Base-by-base conservation (phyloP, 1,284 basidiomycete genomes). In the Schizopora paradoxa region DNA sequence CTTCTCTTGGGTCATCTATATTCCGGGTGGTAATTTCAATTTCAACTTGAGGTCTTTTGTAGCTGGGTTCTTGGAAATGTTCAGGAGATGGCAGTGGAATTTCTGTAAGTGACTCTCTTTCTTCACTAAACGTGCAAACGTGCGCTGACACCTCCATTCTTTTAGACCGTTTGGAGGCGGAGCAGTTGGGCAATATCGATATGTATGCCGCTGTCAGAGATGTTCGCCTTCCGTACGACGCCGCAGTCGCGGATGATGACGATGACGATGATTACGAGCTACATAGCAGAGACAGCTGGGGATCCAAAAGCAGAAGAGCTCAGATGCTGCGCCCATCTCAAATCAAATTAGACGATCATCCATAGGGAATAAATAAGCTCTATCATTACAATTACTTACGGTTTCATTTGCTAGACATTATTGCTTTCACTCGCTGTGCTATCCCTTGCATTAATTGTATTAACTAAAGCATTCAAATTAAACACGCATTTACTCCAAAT, bases 21-120 rank as follows among this genome's bases (percentile, higher is more conserved):
- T 93, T 33, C 83, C 87, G 3, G 54, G 58, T 11, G 54, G 64
- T 0, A 72, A 74, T 0, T 71, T 75, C 0, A 68, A 70, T 54
- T 64, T 74, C 43, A 69, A 74, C 41, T 44, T 86, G 19, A 74
- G 86, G 16, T 68, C 77, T 0, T 92, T 90, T 63, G 68, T 91
- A 43, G 78, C 71, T 6, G 90, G 74, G 0, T 56, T 85, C 43
- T 60, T 90, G 26, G 93, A 97, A 61, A 79, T 92, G 67, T 58
- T 91, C 2, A 69, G 93, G 26, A 74, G 93, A 41, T 83, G 80
- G 66, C 87, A 88, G 55, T 97, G 93, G 93, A 96, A 96, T 64
- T 90, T 95, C 60, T 86, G 90, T 91, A 50, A 59, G 82, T 65
- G 11, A 6, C 14, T 22, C 36, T 14, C 19, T 22, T 21, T 18